Conservation (phyloP, 768 basidiomycete genomes). For the Pleurotus ostreatus region DNA sequence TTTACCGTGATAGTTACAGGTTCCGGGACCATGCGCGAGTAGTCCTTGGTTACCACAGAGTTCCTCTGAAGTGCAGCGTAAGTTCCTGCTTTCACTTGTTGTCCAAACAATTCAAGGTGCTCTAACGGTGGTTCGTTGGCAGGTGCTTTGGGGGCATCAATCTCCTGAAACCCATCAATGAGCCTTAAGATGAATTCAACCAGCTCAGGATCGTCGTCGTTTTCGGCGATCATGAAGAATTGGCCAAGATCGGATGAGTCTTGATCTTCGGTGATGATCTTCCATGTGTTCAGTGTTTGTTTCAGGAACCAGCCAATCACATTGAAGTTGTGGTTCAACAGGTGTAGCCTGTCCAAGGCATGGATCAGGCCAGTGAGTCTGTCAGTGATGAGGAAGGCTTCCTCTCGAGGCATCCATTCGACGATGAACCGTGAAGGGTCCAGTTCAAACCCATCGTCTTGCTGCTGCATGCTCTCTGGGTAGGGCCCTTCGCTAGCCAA, state of each 20-base stretch:
- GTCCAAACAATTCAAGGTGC: not conserved
- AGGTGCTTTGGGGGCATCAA: not conserved
- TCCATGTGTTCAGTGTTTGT: not conserved
- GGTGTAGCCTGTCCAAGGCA: not conserved
- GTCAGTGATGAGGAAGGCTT: not conserved
- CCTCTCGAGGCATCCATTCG: not conserved
- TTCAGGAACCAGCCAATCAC: not conserved
- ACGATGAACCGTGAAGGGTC: not conserved
- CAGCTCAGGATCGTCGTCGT: not conserved
- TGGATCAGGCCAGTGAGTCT: not conserved
- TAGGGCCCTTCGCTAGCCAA: not conserved
- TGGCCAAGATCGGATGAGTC: not conserved
- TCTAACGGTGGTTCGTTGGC: not conserved
- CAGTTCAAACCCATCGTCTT: not conserved
- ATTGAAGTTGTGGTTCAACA: not conserved
- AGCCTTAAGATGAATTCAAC: not conserved
- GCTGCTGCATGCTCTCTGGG: not conserved
- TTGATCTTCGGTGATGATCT: not conserved
- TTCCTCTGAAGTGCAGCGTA: conserved; percentile 10
- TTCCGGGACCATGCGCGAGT: conserved; percentile 12
- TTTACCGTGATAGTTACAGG: conserved; percentile 20
- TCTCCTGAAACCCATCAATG: not conserved
- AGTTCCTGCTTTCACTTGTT: not conserved
- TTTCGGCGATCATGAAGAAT: not conserved
- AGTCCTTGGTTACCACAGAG: conserved; percentile 7